Evolutionary conservation across 2,329 filamentous ascomycete species (phyloP).

Genomic region (Diaporthe sp.): DNA sequence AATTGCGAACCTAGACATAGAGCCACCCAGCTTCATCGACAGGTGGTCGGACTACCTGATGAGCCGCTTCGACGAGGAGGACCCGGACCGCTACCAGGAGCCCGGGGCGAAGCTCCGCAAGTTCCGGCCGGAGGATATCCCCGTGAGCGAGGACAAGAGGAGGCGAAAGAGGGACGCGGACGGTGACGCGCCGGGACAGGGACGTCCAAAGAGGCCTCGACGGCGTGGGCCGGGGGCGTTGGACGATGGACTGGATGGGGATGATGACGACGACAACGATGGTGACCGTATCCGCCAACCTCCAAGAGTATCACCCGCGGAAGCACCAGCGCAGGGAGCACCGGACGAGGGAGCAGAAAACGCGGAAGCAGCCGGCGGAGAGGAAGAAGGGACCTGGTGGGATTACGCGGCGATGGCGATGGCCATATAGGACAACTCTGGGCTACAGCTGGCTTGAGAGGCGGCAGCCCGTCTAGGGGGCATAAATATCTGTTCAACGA

Average conservation of each 20-base stretch:
- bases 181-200: neutral
- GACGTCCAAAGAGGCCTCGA: neutral
- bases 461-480: neutral
- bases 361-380: neutral
- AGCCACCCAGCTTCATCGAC: neutral
- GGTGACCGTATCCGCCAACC: neutral
- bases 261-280: neutral
- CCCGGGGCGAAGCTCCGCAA: constrained; percentile 33
- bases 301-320: neutral
- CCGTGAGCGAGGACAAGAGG: constrained; percentile 4
- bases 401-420: neutral
- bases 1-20: neutral
- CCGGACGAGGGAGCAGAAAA: neutral
- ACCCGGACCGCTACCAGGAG: neutral
- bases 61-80: constrained; percentile 5
- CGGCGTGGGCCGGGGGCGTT: neutral
- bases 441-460: neutral
- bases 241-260: neutral
- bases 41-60: constrained; percentile 7
- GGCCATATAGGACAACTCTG: neutral
- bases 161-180: neutral
- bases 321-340: neutral
- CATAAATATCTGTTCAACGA: neutral
- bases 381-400: neutral
- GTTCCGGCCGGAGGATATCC: constrained; percentile 20